A percentile compares a stretch with the other conserved stretches of the same genome.
Evolutionary conservation across 2,329 filamentous ascomycete genomes (phyloP).

Genomic region (Diplodia seriata): DNA sequence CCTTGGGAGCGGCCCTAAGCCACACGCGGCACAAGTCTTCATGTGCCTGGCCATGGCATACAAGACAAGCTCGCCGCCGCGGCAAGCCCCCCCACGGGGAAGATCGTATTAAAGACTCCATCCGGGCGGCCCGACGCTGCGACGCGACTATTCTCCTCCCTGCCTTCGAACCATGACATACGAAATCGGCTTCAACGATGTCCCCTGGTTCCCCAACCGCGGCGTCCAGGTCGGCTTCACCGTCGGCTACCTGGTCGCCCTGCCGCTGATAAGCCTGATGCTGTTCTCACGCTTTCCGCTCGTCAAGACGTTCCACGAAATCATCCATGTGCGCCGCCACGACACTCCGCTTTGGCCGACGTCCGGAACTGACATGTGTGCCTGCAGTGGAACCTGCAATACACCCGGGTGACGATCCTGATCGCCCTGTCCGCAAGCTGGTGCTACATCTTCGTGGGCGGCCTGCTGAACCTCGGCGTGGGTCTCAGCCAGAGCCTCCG

Average conservation of each 20-base stretch:
- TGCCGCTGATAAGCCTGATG: slow-evolving; percentile 10
- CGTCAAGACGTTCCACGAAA: background rate
- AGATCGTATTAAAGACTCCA: background rate
- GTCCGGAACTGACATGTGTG: background rate
- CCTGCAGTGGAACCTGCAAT: slow-evolving; percentile 2
- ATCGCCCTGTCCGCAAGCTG: slow-evolving; percentile 15
- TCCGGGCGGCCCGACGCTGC: background rate
- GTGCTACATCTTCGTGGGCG: slow-evolving; percentile 24
- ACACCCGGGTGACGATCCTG: slow-evolving; percentile 12
- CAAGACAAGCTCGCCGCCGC: no score
- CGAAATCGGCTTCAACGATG: background rate
- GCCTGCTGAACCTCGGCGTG: slow-evolving; percentile 8
- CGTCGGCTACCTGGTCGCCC: background rate
- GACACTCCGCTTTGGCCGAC: background rate
- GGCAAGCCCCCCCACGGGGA: background rate
- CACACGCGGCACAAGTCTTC: background rate
- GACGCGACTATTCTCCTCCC: background rate
- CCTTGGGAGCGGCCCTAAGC: background rate
- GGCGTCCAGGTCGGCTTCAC: background rate
- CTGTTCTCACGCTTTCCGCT: slow-evolving; percentile 3
- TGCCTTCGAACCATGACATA: background rate
- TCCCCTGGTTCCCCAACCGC: slow-evolving; percentile 10
- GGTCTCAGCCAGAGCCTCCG: slow-evolving; percentile 4
- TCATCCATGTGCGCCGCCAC: background rate
- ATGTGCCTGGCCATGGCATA: background rate